A percentile compares a stretch with the other conserved stretches of the same genome.
Conservation (phyloP, 2,329 filamentous ascomycete species). For the Xylaria digitata region DNA sequence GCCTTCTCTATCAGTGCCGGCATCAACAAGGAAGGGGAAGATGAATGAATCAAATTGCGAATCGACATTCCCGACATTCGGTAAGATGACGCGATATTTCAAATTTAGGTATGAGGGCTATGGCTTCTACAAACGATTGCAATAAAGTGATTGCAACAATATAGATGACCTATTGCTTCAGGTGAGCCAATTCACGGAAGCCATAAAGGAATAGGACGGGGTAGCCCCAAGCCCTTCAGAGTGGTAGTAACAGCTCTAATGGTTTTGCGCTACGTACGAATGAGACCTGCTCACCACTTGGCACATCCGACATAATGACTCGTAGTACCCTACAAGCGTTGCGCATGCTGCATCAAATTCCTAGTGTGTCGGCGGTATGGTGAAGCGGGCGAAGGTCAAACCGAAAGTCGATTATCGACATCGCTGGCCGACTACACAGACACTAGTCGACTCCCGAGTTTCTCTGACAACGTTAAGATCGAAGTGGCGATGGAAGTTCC, state of each 20-base stretch:
- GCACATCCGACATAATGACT: background rate
- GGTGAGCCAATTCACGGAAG: background rate
- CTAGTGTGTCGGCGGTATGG: conserved; percentile 22
- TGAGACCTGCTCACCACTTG: background rate
- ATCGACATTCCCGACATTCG: background rate
- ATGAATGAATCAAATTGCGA: background rate
- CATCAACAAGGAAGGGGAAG: too few species aligned
- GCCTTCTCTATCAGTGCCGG: too few species aligned
- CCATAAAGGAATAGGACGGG: background rate
- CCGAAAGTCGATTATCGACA: conserved; percentile 44
- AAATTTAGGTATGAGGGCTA: background rate
- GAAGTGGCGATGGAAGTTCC: conserved; percentile 41
- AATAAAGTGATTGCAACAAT: background rate
- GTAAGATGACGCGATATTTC: background rate
- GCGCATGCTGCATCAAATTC: background rate
- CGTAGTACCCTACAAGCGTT: conserved; percentile 19
- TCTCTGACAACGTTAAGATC: conserved; percentile 27
- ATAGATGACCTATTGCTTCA: background rate
- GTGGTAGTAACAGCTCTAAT: background rate
- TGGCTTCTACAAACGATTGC: background rate
- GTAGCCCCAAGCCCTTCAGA: background rate
- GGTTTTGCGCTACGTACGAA: background rate
- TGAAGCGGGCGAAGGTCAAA: conserved; percentile 21
- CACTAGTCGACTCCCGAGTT: conserved; percentile 41
- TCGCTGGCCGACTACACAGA: conserved; percentile 49